These are phyloP conservation scores for Lasiodiplodia sp. DNA, from an alignment of 2,329 filamentous ascomycete species.

Conservation along the genomic window DNA sequence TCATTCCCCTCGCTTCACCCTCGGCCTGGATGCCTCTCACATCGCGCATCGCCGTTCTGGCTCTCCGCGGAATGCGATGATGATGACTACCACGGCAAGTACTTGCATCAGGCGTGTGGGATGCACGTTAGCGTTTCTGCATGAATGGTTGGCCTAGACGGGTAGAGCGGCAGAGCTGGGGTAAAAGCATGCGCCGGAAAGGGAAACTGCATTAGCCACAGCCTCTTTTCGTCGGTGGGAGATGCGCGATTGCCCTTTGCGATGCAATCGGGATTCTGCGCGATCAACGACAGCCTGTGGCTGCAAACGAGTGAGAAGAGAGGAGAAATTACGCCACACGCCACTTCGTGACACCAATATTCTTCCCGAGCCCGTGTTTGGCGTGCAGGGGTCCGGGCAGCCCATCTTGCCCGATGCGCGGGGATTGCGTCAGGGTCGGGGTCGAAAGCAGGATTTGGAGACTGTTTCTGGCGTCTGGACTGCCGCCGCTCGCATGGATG, in stretches of 20 bases:
- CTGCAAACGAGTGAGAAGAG: neutral
- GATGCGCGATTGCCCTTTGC: no score
- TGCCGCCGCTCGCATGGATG: conserved; percentile 11
- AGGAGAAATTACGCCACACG: neutral
- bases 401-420: conserved; percentile 8
- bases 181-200: neutral
- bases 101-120: neutral
- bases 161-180: neutral
- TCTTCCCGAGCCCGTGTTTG: neutral
- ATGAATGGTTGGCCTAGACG: neutral
- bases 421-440: conserved; percentile 15
- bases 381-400: neutral
- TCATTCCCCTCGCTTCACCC: neutral
- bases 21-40: neutral
- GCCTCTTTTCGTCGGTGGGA: neutral
- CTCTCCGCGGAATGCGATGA: conserved; percentile 14
- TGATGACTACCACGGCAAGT: neutral
- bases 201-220: conserved; percentile 4
- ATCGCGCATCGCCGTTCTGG: neutral
- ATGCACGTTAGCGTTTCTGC: neutral
- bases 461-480: conserved; percentile 14
- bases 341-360: neutral
- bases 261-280: neutral
- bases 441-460: conserved; percentile 18
- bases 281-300: conserved; percentile 1